Evolutionary conservation across 306 rosid genomes (phyloP).

Genomic region (Prunus mongolica): DNA sequence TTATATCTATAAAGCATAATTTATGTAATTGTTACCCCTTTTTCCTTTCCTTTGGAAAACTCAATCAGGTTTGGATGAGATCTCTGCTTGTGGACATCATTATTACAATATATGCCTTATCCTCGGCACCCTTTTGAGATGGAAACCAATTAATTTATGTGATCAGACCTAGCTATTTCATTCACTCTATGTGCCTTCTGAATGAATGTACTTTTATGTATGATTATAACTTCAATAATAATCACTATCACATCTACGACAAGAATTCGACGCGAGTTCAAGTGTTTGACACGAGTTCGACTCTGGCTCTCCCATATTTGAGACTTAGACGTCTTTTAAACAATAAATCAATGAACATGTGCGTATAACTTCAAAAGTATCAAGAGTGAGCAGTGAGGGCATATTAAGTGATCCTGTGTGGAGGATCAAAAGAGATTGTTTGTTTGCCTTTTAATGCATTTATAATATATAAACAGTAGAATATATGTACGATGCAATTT

Average conservation of each 20-base stretch:
- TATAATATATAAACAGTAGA: not conserved
- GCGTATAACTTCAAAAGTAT: no score
- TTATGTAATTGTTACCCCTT: not conserved
- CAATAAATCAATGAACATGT: no score
- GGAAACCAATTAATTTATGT: not conserved
- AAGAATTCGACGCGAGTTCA: no score
- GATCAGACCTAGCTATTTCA: not conserved
- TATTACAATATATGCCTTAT: not conserved
- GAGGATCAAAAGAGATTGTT: not conserved
- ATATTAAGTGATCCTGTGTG: not conserved
- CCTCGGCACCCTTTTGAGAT: not conserved
- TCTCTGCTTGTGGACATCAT: not conserved
- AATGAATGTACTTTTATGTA: not conserved
- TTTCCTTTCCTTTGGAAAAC: not conserved
- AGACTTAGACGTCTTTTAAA: no score
- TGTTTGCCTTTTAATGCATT: slow-evolving; percentile 11
- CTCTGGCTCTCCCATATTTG: no score
- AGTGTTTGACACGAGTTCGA: no score
- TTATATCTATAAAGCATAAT: no score
- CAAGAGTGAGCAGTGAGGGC: no score
- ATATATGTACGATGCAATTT: not conserved
- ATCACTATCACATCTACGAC: no score
- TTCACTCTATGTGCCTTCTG: slow-evolving; percentile 21
- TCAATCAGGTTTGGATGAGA: not conserved
- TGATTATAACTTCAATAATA: not conserved